Base-by-base conservation (phyloP, 192 early-diverging fungal species). In the Phycomyces blakesleeanus region DNA sequence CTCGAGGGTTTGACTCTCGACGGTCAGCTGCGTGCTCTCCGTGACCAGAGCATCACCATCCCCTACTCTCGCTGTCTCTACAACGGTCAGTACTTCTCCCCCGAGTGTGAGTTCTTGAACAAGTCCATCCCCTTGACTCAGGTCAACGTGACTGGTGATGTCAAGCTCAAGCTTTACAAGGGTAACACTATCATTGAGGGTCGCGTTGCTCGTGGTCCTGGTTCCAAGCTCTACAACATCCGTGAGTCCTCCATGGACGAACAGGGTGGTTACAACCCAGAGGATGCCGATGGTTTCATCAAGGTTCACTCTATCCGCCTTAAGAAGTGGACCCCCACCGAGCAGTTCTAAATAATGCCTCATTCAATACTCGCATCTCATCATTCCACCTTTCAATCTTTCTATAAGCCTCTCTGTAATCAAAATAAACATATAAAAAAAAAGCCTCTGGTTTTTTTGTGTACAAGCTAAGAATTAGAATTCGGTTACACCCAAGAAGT, bases 1-100 rank as follows among this genome's bases (percentile, higher is more conserved):
- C 77, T 98, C 34, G 97, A 98, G 80, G 95, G 95, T 47, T 78
- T 98, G 57, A 89, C 89, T 29, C 79, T 98, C 60, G 97, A 98
- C 77, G 91, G 97, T 68, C 94, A 97, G 77, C 87, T 97, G 24
- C 94, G 97, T 75, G 86, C 89, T 39, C 81, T 93, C 56, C 89
- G 92, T 60, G 95, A 98, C 77, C 89, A 94, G 85, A 88, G 91
- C 74, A 87, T 98, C 70, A 88, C 88, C 3, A 79, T 85, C n/a
- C 85, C 83, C 22, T 91, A 83, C 69, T 78, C 83, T 52, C 82
- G 85, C 66, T 58, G 88, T 47, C 81, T 93, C 54, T 99, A 99
- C 86, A 98, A 99, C 71, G 97, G 97, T 37, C 82, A 92, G 66
- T 97, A 96, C 87, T 99, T 93, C 80, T 93, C 94, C 47, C 90